A percentile compares a stretch with the other conserved stretches of the same genome.
Evolutionary conservation across 352 stramenopile species (phyloP).

Genomic region (Pythium brachiatum): DNA sequence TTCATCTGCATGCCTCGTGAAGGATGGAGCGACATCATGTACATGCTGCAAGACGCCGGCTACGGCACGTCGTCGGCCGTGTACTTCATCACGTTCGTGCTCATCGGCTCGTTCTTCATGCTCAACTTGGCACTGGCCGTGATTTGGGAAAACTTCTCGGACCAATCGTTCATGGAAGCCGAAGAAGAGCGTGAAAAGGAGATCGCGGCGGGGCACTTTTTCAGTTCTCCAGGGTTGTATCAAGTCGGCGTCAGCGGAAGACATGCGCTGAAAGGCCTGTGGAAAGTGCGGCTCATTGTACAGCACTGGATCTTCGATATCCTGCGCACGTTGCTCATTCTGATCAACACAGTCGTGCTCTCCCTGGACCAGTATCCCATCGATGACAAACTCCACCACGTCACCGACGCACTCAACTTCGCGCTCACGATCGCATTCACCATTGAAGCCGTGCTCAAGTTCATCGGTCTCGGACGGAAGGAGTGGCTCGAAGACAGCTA

Average conservation of each 20-base stretch:
- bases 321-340: slow-evolving; percentile 57
- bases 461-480: slow-evolving; percentile 58
- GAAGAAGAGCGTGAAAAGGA: slow-evolving; percentile 43
- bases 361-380: slow-evolving; percentile 79
- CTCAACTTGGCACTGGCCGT: slow-evolving; percentile 90
- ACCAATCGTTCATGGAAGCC: slow-evolving; percentile 52
- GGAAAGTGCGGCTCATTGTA: slow-evolving; percentile 29
- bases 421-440: slow-evolving; percentile 47
- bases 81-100: slow-evolving; percentile 88
- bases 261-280: slow-evolving; percentile 1
- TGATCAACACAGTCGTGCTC: slow-evolving; percentile 85
- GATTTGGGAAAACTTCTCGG: slow-evolving; percentile 83
- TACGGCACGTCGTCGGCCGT: slow-evolving; percentile 46
- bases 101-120: slow-evolving; percentile 90
- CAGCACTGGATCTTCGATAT: slow-evolving; percentile 56
- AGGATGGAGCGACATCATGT: slow-evolving; percentile 71
- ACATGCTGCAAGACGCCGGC: slow-evolving; percentile 45
- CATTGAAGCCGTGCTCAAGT: slow-evolving; percentile 62
- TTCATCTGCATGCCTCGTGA: slow-evolving; percentile 91
- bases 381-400: slow-evolving; percentile 32
- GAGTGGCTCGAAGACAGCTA: slow-evolving; percentile 59
- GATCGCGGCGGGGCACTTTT: neutral
- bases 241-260: neutral
- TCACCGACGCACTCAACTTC: slow-evolving; percentile 67
- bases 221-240: neutral